Base-by-base conservation (phyloP, 2,329 filamentous ascomycete species). In the Pyrenochaeta sp. region DNA sequence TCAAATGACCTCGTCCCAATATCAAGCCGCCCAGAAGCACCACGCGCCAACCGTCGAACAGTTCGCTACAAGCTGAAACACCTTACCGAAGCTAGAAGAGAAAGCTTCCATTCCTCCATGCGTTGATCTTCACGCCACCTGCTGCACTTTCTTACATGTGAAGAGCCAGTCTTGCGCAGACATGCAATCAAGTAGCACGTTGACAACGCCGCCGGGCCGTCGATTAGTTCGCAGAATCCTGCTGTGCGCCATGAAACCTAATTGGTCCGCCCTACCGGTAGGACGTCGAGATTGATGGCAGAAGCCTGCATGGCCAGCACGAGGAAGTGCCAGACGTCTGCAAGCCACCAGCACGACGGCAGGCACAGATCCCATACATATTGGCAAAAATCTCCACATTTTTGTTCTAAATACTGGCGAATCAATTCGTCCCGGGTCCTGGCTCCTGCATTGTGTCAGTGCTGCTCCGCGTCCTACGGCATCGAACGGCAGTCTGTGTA, bases 301-400 rank as follows among this genome's bases (percentile, higher is more conserved):
- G 49, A 51, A 42, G 51, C 43, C 56, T 64, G 64, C 60, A 58
- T 45, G 44, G 47, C 49, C 45, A 61, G 50, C 47, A 64, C 51
- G 55, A 57, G 53, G 59, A 54, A 46, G 56, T 46, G 51, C 59
- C 48, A 51, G 30, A 51, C 51, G 36, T 44, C 35, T 44, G 51
- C 44, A 49, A 46, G 36, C 40, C 37, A 44, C 43, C 40, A 57
- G 40, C 32, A 52, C 51, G 55, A 61, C 56, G 60, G 37, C 58
- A 63, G 55, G 63, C 63, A 58, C 53, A 52, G 60, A 50, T 50
- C 57, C 31, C 30, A 52, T 63, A 59, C 64, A 65, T 67, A 56
- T 60, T 62, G 63, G 67, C 61, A 64, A 54, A 61, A 51, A 59
- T 61, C 65, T 63, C 64, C 68, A 67, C 63, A 65, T 59, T 60